Percentiles rank a stretch among this genome's conserved stretches.
phyloP scores from a whole-genome alignment of 129 eudicot genomes.

The Saussurea involucrata region DNA sequence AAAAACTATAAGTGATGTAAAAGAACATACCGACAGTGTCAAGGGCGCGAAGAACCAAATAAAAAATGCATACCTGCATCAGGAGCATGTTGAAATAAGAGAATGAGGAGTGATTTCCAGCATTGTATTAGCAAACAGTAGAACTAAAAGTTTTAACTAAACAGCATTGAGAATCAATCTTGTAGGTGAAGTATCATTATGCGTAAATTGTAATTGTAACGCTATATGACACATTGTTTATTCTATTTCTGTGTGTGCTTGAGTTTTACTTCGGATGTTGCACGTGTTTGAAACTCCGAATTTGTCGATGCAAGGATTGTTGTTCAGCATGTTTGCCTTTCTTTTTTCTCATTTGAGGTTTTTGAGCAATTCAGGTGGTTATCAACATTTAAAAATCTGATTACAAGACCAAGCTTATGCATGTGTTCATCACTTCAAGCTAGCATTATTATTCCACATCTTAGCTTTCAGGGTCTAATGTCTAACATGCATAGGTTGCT shows the following conservation, averaged over 20 bases:
- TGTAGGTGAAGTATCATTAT: neutral
- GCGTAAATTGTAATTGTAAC: neutral
- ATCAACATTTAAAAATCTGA: neutral
- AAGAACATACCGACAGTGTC: slow-evolving; percentile 76
- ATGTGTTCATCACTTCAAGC: neutral
- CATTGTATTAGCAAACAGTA: neutral
- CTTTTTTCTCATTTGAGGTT: neutral
- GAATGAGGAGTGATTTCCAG: slow-evolving; percentile 11
- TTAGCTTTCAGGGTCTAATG: neutral
- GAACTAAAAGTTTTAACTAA: neutral
- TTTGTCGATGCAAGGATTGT: neutral
- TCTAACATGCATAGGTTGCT: neutral
- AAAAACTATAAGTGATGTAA: neutral
- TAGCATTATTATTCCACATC: neutral
- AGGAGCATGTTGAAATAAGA: neutral
- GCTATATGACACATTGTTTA: neutral
- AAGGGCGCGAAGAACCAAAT: slow-evolving; percentile 86
- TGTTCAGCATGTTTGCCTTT: neutral
- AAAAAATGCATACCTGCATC: slow-evolving; percentile 65
- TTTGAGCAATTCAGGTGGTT: neutral
- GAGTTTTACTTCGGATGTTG: neutral
- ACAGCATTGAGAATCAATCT: neutral
- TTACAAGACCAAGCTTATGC: neutral
- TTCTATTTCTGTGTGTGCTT: neutral
- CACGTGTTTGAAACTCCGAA: neutral